These are phyloP conservation scores for Salix exigua DNA, from an alignment of 345 rosid species.

Conservation along the genomic window DNA sequence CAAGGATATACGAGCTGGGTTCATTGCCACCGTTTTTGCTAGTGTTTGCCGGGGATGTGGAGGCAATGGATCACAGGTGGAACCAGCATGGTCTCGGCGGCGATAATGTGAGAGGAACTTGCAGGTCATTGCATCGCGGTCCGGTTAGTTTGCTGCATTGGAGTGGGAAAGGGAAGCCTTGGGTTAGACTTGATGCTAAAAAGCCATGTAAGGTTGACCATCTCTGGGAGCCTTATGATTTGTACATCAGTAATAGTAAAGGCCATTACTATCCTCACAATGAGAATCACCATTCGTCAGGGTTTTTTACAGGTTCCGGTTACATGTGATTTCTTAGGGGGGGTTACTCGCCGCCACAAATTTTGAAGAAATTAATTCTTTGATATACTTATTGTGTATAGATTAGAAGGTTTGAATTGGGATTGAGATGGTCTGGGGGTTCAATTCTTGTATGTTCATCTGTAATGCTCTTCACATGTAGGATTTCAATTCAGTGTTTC, in stretches of 20 bases:
- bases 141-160: slow-evolving; percentile 92
- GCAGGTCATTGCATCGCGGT: slow-evolving; percentile 78
- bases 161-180: slow-evolving; percentile 99
- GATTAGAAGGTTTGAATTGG: slow-evolving; percentile 1
- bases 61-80: slow-evolving; percentile 81
- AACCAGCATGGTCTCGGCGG: slow-evolving; percentile 98
- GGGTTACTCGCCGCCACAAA: background rate
- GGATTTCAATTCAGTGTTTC: slow-evolving; percentile 8
- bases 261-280: background rate
- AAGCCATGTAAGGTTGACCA: slow-evolving; percentile 74
- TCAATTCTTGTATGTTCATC: background rate
- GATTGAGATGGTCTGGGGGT: background rate
- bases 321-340: slow-evolving; percentile 28
- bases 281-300: slow-evolving; percentile 22
- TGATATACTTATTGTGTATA: slow-evolving; percentile 34
- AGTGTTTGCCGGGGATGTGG: slow-evolving; percentile 77
- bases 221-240: slow-evolving; percentile 81
- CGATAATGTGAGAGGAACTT: slow-evolving; percentile 79
- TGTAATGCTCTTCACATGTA: background rate
- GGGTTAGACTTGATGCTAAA: slow-evolving; percentile 75
- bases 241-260: background rate
- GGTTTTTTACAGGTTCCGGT: slow-evolving; percentile 29
- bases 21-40: slow-evolving; percentile 88
- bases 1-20: slow-evolving; percentile 81
- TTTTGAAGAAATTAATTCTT: slow-evolving; percentile 26